Conservation (phyloP, 169 alveolate species). For the Babesia ovata region DNA sequence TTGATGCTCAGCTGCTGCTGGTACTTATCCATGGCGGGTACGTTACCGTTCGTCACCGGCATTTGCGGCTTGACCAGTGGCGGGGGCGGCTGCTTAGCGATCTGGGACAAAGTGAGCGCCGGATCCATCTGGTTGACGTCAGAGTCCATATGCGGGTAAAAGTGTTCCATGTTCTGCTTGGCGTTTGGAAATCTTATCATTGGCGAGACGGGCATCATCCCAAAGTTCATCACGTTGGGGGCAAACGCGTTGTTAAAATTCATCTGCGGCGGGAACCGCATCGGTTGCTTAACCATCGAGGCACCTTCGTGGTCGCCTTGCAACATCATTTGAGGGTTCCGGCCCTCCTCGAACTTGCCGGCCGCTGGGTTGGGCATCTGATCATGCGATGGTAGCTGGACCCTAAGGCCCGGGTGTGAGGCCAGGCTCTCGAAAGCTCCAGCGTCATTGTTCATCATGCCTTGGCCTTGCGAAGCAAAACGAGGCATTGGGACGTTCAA, state of each 20-base stretch:
- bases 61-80: not conserved
- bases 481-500: slow-evolving; percentile 9
- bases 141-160: not conserved
- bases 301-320: slow-evolving; percentile 1
- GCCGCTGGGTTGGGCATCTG: not conserved
- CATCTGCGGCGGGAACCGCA: slow-evolving; percentile 7
- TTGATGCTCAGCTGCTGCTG: not conserved
- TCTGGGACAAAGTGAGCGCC: not conserved
- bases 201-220: slow-evolving; percentile 8
- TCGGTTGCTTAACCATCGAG: not conserved
- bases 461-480: not conserved
- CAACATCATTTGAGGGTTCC: not conserved
- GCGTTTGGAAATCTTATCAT: slow-evolving; percentile 6
- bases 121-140: slow-evolving; percentile 14
- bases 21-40: slow-evolving; percentile 1
- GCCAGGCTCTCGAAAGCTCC: slow-evolving; percentile 13
- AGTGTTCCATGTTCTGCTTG: slow-evolving; percentile 5
- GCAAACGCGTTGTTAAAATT: slow-evolving; percentile 8
- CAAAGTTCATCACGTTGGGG: slow-evolving; percentile 18
- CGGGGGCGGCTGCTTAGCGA: slow-evolving; percentile 3
- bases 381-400: slow-evolving; percentile 32
- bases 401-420: slow-evolving; percentile 23
- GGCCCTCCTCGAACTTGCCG: slow-evolving; percentile 12
- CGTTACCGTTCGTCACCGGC: not conserved
- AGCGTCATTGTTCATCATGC: not conserved